Base-by-base conservation (phyloP, 768 basidiomycete genomes). In the Holtermannia corniformis region DNA sequence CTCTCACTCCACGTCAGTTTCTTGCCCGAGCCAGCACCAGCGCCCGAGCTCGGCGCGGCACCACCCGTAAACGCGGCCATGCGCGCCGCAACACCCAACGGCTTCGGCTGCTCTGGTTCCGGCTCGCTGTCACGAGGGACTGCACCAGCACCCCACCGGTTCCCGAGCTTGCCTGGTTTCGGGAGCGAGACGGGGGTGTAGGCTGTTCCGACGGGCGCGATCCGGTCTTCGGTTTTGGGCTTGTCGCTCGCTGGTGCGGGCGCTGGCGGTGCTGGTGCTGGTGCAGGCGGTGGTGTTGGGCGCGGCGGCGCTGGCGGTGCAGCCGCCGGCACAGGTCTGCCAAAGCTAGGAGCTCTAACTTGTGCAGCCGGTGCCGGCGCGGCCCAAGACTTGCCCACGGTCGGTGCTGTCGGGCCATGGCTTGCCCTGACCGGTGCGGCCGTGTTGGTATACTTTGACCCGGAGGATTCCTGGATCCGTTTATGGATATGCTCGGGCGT, bases 1-100 rank as follows among this genome's bases (percentile, higher is more conserved):
- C 92, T 78, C 70, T 97, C 86, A 53, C 80, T 85, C 93, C 93
- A 97, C 0, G 92, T 93, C 56, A 93, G 71, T 71, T 89, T 92
- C 76, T 87, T 87, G 7, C 68, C 70, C 2, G 46, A 42, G 20
- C 50, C 10, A 11, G 48, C 50, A 21, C 27, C 50, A 28, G 25
- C 43, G 32, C 46, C 52, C 10, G 25, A 19, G 13, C 45, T 48
- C 12, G 51, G 26, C 5, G 57, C 44, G 3, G 51, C 45, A n/a
- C 67, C 69, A n/a, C 70, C 61, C 5, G 54, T 58, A 52, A 70
- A 67, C 13, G 68, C 65, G 4, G 64, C 64, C 62, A 69, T 66
- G 7, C 64, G 46, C 41, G 64, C 60, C 44, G 64, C 65, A 42
- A 66, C 53, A 40, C 62, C 60, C 3, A 41, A 41, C 7, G 55